phyloP scores from a whole-genome alignment of 164 flowering plant species.

The Amborella trichopoda region DNA sequence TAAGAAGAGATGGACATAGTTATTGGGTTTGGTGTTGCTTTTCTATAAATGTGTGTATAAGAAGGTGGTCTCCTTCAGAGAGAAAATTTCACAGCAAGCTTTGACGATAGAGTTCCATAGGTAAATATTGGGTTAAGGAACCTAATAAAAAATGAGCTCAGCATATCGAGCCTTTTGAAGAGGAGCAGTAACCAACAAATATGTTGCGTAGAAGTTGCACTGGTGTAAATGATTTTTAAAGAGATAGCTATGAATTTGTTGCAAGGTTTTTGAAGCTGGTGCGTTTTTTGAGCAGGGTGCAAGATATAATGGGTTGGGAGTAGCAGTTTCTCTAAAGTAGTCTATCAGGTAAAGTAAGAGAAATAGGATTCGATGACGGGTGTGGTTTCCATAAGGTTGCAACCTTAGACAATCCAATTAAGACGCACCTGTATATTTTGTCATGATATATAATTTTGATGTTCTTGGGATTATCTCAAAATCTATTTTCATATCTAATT shows the following conservation, averaged over 20 bases:
- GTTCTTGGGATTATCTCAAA: too few relatives aligned
- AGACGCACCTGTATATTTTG: too few relatives aligned
- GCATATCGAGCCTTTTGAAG: constrained; percentile 4
- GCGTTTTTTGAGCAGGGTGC: constrained; percentile 1
- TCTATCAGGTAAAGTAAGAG: not conserved
- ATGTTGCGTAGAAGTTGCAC: constrained; percentile 6
- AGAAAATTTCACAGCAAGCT: constrained; percentile 3
- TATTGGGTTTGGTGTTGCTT: constrained; percentile 1
- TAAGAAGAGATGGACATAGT: constrained; percentile 7
- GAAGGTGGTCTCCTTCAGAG: constrained; percentile 1
- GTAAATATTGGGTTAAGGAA: constrained; percentile 5
- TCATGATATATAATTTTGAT: too few relatives aligned
- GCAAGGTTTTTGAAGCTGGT: constrained; percentile 1
- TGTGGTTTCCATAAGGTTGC: too few relatives aligned
- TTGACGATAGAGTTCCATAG: constrained; percentile 13
- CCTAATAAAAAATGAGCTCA: constrained; percentile 3
- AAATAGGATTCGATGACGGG: too few relatives aligned
- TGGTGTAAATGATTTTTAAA: constrained; percentile 5
- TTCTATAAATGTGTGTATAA: constrained; percentile 7
- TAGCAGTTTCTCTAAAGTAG: not conserved
- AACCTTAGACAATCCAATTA: too few relatives aligned
- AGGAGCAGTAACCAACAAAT: constrained; percentile 7
- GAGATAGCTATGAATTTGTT: constrained; percentile 6
- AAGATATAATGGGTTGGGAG: not conserved
- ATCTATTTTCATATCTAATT: too few relatives aligned